Base-by-base conservation (phyloP, 202 grass and related monocot species). In the Cymbopogon flexuosus region DNA sequence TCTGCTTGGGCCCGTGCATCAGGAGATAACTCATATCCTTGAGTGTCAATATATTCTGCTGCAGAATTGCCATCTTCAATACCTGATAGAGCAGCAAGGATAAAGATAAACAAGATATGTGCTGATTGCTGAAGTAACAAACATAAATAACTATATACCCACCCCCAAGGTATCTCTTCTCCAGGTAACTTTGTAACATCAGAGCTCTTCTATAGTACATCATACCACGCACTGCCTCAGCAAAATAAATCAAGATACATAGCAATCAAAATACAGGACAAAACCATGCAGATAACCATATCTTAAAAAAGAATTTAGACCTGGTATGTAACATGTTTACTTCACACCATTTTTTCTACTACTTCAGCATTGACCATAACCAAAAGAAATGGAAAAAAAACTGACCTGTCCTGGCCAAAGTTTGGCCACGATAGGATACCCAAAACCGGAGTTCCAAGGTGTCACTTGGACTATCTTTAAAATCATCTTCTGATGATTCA, bases 181-280 rank as follows among this genome's bases (percentile, higher is more conserved):
- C 96, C 63, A 98, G 76, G 75, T 90, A 98, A 86, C 96, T 98
- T 92, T 98, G 96, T 65, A 98, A 84, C 80, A 98, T 81, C 81
- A 98, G 80, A 29, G 95, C 95, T 83, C 95, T 89, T 89, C 95
- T 88, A 49, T 98, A 98, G 82, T 98, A 98, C 95, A 98, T 98
- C 95, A 98, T 98, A 72, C 95, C 95, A 56, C 95, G 90, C 19
- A 98, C 95, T 98, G 84, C 47, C 65, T 81, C 56, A 86, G 64
- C 22, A 84, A 56, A 75, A 89, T 56, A 88, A 39, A 76, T 85
- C 65, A 77, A 65, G 33, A 31, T 75, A 76, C 52, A 58, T 59
- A 81, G 33, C 22, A 59, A 78, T n/a, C 16, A 40, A 82, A 82
- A 85, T 40, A 37, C 15, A 88, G 75, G 21, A 30, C 0, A 85